These are phyloP conservation scores for Citrus sinensis DNA, from an alignment of 345 rosid species.

Conservation along the genomic window DVS_A1.0 CM039163.1:3072501-3073000, in stretches of 20 bases:
- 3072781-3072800: background rate
- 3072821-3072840: background rate
- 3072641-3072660: background rate
- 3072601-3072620: slow-evolving; percentile 49
- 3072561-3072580: slow-evolving; percentile 86
- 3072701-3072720: background rate
- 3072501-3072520: slow-evolving; percentile 61
- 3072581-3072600: slow-evolving; percentile 44
- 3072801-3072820: background rate
- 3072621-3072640: slow-evolving; percentile 21
- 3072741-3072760: background rate
- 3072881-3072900: too few relatives aligned
- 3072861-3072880: too few relatives aligned
- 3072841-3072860: too few relatives aligned
- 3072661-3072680: background rate
- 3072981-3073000: too few relatives aligned
- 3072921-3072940: too few relatives aligned
- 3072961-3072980: too few relatives aligned
- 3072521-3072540: slow-evolving; percentile 64
- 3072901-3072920: too few relatives aligned
- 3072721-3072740: slow-evolving; percentile 3
- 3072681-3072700: slow-evolving; percentile 7
- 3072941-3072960: too few relatives aligned
- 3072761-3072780: background rate
- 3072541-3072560: slow-evolving; percentile 91